Percentiles rank a stretch among this genome's conserved stretches.
These are phyloP conservation scores for Paracoccidioides lutzii DNA, from an alignment of 2,329 filamentous ascomycete species.

Conservation along the genomic window DNA sequence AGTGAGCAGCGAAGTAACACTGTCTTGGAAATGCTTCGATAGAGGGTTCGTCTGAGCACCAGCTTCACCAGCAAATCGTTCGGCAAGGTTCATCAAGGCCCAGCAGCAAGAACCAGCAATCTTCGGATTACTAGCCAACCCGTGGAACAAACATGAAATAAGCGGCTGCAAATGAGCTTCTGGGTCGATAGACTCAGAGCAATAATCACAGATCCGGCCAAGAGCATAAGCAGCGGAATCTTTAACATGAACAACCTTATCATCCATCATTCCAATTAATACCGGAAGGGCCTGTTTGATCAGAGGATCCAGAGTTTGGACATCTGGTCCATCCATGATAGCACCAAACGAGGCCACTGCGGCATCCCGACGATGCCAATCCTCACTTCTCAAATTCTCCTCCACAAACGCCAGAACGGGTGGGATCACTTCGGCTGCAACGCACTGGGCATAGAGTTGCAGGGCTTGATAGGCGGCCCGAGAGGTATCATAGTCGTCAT, in stretches of 20 bases:
- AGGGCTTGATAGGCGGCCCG: conserved; percentile 93
- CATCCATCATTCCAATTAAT: conserved; percentile 84
- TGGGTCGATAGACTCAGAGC: conserved; percentile 82
- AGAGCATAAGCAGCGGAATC: conserved; percentile 94
- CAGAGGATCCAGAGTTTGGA: conserved; percentile 80
- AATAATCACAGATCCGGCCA: conserved; percentile 88
- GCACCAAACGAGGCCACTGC: conserved; percentile 94
- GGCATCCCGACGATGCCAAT: conserved; percentile 92
- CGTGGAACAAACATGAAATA: conserved; percentile 79
- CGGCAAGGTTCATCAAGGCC: conserved; percentile 96
- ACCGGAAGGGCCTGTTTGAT: conserved; percentile 92
- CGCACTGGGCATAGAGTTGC: conserved; percentile 87
- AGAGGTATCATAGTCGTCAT: conserved; percentile 95
- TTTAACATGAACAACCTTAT: conserved; percentile 76
- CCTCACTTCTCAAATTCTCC: conserved; percentile 71
- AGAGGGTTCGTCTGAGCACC: conserved; percentile 69
- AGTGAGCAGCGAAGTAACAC: conserved; percentile 69
- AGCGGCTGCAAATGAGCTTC: conserved; percentile 68
- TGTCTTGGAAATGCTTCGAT: conserved; percentile 85
- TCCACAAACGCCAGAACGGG: conserved; percentile 88
- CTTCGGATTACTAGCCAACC: conserved; percentile 80
- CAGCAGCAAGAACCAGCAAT: conserved; percentile 98
- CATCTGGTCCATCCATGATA: conserved; percentile 96
- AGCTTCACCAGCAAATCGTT: conserved; percentile 81
- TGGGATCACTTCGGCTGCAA: conserved; percentile 69